phyloP scores from a whole-genome alignment of 1,139 yeast genomes.

The Suhomyces bribrorum region DNA sequence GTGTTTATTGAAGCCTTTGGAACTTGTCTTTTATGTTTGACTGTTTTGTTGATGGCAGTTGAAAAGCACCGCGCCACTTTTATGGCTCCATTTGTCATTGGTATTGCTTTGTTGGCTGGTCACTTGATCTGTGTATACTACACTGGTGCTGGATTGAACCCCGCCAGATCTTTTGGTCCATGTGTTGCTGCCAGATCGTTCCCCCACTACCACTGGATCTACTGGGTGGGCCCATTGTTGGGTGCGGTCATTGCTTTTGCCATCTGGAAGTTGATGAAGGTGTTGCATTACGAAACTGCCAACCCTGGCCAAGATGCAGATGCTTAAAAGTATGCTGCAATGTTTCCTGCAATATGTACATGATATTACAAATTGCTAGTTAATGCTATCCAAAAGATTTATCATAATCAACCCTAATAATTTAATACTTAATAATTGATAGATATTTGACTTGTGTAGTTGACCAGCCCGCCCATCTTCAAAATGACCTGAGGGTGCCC shows the following conservation, averaged over 20 bases:
- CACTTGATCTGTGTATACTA: conserved; percentile 81
- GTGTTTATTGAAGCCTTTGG: conserved; percentile 82
- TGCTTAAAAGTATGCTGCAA: conserved; percentile 3
- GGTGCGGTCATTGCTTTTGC: conserved; percentile 69
- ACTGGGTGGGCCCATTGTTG: conserved; percentile 84
- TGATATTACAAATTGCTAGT: no score
- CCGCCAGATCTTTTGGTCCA: conserved; percentile 89
- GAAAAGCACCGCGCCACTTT: conserved; percentile 76
- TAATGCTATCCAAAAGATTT: no score
- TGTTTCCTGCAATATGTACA: no score
- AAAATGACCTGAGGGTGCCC: no score
- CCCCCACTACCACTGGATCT: conserved; percentile 88
- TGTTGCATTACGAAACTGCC: conserved; percentile 68
- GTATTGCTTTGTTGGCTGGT: conserved; percentile 77
- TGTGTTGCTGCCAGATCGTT: conserved; percentile 68
- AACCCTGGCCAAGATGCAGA: conserved; percentile 69
- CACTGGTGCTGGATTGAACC: conserved; percentile 92
- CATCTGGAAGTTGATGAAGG: conserved; percentile 67
- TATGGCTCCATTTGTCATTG: conserved; percentile 83
- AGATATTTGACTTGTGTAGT: no score
- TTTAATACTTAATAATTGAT: background rate
- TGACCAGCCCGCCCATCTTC: no score
- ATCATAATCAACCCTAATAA: no score
- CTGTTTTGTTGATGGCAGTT: conserved; percentile 82
- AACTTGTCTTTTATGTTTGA: conserved; percentile 68